Percentiles rank a stretch among this genome's conserved stretches.
phyloP scores from a whole-genome alignment of 2,329 filamentous ascomycete species.

The Endothia cerciana region DNA sequence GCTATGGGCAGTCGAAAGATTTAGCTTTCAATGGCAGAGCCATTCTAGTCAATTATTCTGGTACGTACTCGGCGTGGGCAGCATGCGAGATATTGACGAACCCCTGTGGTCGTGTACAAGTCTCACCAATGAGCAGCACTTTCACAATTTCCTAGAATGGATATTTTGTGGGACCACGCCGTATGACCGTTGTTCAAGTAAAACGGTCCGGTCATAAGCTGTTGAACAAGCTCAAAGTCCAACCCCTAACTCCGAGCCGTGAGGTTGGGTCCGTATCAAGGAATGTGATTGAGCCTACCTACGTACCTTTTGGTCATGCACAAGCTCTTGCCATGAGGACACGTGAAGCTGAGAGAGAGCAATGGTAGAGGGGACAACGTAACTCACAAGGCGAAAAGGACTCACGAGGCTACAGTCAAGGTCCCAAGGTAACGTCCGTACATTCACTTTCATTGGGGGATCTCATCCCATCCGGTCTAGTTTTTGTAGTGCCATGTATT shows the following conservation, averaged over 20 bases:
- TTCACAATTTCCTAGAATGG: neutral
- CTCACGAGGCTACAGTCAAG: neutral
- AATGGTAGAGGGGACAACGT: too few relatives aligned
- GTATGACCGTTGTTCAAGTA: neutral
- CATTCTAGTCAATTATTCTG: neutral
- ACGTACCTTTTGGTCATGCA: too few relatives aligned
- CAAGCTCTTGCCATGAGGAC: too few relatives aligned
- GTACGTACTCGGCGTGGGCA: neutral
- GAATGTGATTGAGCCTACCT: too few relatives aligned
- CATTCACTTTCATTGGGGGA: neutral
- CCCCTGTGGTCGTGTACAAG: neutral
- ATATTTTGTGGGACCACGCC: neutral
- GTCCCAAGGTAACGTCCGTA: neutral
- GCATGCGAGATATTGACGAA: neutral
- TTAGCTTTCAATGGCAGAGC: too few relatives aligned
- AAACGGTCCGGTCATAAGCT: too few relatives aligned
- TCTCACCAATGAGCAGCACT: neutral
- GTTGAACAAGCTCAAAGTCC: too few relatives aligned
- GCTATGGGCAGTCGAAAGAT: neutral
- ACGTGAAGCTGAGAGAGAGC: too few relatives aligned
- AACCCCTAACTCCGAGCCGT: too few relatives aligned
- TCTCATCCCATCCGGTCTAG: neutral
- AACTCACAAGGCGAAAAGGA: neutral
- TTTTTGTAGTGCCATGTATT: neutral
- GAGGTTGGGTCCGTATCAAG: too few relatives aligned